Evolutionary conservation across 345 rosid species (phyloP), one percentile per base, ranked within the genome.

Genomic region (Carallia brachiata): DNA sequence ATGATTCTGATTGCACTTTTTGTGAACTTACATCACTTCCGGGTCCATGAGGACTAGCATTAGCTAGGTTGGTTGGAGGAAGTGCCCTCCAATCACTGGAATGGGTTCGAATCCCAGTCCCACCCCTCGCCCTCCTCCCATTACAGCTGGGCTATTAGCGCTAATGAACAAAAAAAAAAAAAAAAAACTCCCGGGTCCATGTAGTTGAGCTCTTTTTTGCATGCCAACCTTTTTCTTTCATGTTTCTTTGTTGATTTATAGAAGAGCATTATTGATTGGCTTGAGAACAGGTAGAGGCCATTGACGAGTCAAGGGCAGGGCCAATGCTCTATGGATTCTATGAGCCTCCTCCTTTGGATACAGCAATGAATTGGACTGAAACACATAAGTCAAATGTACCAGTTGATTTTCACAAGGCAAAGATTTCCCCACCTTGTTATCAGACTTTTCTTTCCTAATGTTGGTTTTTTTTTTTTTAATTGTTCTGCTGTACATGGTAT

Each of bases 361-460:
- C 82, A 18, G 66, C 77, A 70, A 64, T 67, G 18, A 72, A 68
- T 57, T 88, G 89, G 90, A 71, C 71, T 52, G 84, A 83, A 74
- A 73, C 74, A 19, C 83, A 80, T 17, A 67, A 72, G 6, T 72
- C 75, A 66, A 57, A 36, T 48, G 71, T 84, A 37, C 79, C 83
- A 7, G 58, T 65, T 55, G 76, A 86, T 75, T 61, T 62, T 59
- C 84, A 81, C 71, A 75, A 83, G 89, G 93, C 77, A 79, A 65
- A 56, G 23, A 13, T 16, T 40, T 61, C n/a, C 44, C 63, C 6
- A 55, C 60, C 31, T 55, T 23, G 7, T 18, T 18, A 7, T 61
- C 40, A 48, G 8, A 9, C 37, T 23, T 62, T 70, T 36, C 27
- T 6, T 19, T 36, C 67, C 59, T 0, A 19, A 23, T 12, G 34